Evolutionary conservation across 345 rosid species (phyloP).

Genomic region (Salix exigua): DNA sequence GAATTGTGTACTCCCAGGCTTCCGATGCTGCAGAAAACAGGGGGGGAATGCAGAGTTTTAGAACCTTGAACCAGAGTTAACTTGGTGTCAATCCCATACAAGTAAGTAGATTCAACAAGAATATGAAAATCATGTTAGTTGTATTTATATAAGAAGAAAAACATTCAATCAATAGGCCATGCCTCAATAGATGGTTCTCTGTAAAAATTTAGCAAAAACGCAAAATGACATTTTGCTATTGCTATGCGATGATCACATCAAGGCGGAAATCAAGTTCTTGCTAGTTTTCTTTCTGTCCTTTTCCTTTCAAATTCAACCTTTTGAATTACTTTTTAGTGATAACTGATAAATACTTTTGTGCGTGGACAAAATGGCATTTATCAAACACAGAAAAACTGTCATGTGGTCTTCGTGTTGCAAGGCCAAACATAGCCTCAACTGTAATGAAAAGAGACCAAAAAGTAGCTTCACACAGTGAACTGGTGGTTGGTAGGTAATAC

Average conservation of each 20-base stretch:
- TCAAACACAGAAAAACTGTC: not conserved
- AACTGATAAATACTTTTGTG: not conserved
- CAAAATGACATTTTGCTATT: not conserved
- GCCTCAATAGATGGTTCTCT: not conserved
- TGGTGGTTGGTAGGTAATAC: not conserved
- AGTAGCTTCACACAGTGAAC: not conserved
- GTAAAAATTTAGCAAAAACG: not conserved
- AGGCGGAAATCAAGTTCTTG: not conserved
- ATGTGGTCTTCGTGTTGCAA: not conserved
- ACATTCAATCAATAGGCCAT: not conserved
- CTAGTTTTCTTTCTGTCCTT: not conserved
- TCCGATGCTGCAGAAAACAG: constrained; percentile 61
- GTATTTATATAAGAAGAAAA: no score
- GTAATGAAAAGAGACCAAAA: not conserved
- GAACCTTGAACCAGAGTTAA: not conserved
- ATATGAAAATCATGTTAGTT: not conserved
- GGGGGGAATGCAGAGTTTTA: not conserved
- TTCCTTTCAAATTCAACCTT: not conserved
- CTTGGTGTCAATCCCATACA: not conserved
- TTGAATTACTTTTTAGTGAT: not conserved
- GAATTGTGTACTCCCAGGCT: constrained; percentile 93
- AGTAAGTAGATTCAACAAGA: not conserved
- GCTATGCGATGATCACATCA: not conserved
- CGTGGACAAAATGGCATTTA: not conserved
- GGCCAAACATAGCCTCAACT: not conserved